These are phyloP conservation scores for Globisporangium iwayamae DNA, from an alignment of 352 stramenopile genomes.

Conservation along the genomic window DNA sequence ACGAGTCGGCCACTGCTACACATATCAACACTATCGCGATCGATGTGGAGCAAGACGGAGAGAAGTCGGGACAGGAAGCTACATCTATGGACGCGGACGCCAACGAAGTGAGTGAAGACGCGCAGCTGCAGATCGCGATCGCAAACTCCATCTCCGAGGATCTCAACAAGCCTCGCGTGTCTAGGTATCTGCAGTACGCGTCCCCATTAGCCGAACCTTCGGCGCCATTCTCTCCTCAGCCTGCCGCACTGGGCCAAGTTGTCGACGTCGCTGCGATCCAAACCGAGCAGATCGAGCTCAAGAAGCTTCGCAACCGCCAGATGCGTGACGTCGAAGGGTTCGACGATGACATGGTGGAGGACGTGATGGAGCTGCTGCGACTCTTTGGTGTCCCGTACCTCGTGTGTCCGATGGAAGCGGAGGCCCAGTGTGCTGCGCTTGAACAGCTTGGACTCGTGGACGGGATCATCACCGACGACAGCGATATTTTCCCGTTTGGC, in stretches of 20 bases:
- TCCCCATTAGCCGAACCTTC: slow-evolving; percentile 11
- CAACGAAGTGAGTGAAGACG: slow-evolving; percentile 17
- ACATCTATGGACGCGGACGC: not conserved
- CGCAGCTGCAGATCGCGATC: slow-evolving; percentile 31
- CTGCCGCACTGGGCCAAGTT: slow-evolving; percentile 13
- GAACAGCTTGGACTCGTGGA: slow-evolving; percentile 96
- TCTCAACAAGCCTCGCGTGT: slow-evolving; percentile 13
- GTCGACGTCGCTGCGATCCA: slow-evolving; percentile 38
- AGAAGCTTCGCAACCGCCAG: slow-evolving; percentile 73
- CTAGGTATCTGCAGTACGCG: slow-evolving; percentile 51
- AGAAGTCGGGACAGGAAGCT: not conserved
- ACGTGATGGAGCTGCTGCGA: slow-evolving; percentile 95
- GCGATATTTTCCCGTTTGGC: slow-evolving; percentile 93
- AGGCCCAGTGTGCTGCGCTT: slow-evolving; percentile 97
- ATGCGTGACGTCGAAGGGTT: slow-evolving; percentile 92
- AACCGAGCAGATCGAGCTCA: slow-evolving; percentile 64
- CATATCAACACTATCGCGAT: not conserved
- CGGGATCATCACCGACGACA: slow-evolving; percentile 99
- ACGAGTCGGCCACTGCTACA: not conserved
- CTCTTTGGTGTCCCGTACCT: slow-evolving; percentile 98
- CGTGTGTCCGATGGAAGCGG: slow-evolving; percentile 98
- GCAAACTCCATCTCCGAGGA: slow-evolving; percentile 33
- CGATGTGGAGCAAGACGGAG: slow-evolving; percentile 1
- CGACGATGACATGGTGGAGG: slow-evolving; percentile 97
- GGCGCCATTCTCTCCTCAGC: not conserved